Percentiles rank a stretch among this genome's conserved stretches.
Conservation (phyloP, 176 grass and related monocot genomes). For the Cenchrus purpureus region DNA sequence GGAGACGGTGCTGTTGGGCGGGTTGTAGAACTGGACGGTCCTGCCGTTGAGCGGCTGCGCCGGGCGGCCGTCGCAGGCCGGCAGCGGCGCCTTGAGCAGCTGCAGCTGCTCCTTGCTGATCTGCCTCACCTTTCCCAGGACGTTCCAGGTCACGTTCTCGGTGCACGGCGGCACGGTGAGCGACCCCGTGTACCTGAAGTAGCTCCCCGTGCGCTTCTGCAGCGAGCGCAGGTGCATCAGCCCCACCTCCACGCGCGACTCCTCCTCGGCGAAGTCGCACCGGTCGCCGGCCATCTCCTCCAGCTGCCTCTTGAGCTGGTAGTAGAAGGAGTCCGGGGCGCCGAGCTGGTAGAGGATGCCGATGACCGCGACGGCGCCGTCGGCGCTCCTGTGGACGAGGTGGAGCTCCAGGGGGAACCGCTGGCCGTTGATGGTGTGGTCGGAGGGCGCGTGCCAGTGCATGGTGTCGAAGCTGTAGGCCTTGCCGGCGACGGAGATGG, state of each 20-base stretch:
- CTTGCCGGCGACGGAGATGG: constrained; percentile 45
- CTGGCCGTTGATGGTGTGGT: constrained; percentile 83
- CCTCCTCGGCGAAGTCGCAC: constrained; percentile 49
- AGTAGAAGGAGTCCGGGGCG: constrained; percentile 60
- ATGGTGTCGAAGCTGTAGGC: constrained; percentile 40
- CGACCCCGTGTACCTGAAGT: constrained; percentile 77
- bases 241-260: constrained; percentile 1
- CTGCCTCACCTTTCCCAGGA: constrained; percentile 76
- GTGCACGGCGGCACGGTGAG: constrained; percentile 81
- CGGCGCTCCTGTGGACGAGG: constrained; percentile 56
- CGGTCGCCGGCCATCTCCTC: constrained; percentile 17
- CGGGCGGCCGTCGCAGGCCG: constrained; percentile 38
- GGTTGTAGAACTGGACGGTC: constrained; percentile 58
- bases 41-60: constrained; percentile 65
- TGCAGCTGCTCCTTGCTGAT: constrained; percentile 60
- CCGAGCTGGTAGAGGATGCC: constrained; percentile 61
- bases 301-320: constrained; percentile 61
- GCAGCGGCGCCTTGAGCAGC: constrained; percentile 43
- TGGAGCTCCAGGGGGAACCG: constrained; percentile 71
- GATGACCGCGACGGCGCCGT: constrained; percentile 43
- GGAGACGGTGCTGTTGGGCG: constrained; percentile 33
- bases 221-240: constrained; percentile 42
- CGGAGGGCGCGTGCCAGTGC: constrained; percentile 79
- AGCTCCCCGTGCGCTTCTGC: constrained; percentile 55
- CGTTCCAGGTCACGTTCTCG: constrained; percentile 70